Evolutionary conservation across 2,329 filamentous ascomycete species (phyloP), one percentile per base, ranked within the genome.

Genomic region (Ascochyta rabiei): DNA sequence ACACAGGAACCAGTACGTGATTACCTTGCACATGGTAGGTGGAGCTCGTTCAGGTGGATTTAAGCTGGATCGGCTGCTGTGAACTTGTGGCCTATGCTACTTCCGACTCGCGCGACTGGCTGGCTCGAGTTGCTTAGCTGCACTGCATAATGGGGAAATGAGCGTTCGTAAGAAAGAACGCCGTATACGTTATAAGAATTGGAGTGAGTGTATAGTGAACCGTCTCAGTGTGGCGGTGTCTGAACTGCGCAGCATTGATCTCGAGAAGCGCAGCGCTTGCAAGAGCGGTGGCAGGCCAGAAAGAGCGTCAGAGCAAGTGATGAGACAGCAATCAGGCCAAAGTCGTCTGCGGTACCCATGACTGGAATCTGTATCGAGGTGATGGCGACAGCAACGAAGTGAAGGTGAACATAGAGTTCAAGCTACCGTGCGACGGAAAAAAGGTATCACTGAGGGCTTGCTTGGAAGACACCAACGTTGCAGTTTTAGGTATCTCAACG

Each of bases 11-110:
- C 38, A 52, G 39, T 73, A 68, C 9, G 57, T 61, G 12, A 71
- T 57, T 23, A 70, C 63, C 38, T 75, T 76, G 68, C 76, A 78
- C 76, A 78, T 78, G 19, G 10, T 16, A 15, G 31, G 3, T 3
- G 13, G 24, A 39, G 44, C 16, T 21, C 15, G 6, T 16, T 6
- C n/a, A 18, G 16, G 16, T 4, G 13, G 3, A n/a, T 19, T 3
- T 4, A 10, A 15, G 15, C 9, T 9, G 26, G 8, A 5, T 28
- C 2, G 12, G 16, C 5, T 33, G 15, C 1, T 23, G 24, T n/a
- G n/a, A 16, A 16, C 9, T 19, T 9, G 16, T 2, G 8, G 2
- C 21, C 16, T 9, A 12, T 23, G 6, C 30, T 38, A 18, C 12
- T n/a, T 41, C 37, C 46, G 42, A 13, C 5, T 38, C n/a, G 37